Percentiles rank a stretch among this genome's conserved stretches.
Conservation (phyloP, 306 rosid genomes). For the Dryas drummondii region DNA sequence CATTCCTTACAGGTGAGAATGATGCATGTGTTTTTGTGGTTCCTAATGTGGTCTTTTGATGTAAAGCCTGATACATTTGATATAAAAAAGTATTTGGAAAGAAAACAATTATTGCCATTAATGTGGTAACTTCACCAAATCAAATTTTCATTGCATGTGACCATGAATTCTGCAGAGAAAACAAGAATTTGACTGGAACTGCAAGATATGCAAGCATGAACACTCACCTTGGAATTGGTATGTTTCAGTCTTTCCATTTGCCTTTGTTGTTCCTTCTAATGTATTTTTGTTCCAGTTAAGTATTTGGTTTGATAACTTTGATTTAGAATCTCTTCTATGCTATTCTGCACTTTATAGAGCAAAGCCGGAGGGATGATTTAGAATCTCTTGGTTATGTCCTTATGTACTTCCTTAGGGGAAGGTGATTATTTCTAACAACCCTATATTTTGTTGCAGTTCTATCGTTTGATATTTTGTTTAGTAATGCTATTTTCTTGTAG, state of each 20-base stretch:
- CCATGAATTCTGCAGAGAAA: constrained; percentile 65
- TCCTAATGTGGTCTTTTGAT: background rate
- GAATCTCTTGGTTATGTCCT: constrained; percentile 98
- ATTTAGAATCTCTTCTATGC: constrained; percentile 30
- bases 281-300: constrained; percentile 9
- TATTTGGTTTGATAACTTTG: constrained; percentile 30
- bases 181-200: constrained; percentile 94
- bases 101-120: background rate
- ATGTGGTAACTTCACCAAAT: background rate
- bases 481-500: constrained; percentile 42
- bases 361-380: constrained; percentile 96
- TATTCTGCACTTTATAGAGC: constrained; percentile 54
- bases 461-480: constrained; percentile 15
- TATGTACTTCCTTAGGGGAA: constrained; percentile 90
- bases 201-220: constrained; percentile 99
- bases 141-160: constrained; percentile 11
- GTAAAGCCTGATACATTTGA: background rate
- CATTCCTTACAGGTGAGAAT: constrained; percentile 86
- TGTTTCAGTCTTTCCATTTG: constrained; percentile 21
- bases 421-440: constrained; percentile 55
- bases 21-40: constrained; percentile 21
- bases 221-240: constrained; percentile 95
- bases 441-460: constrained; percentile 17
- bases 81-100: background rate
- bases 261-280: constrained; percentile 14